Evolutionary conservation across 2,329 filamentous ascomycete genomes (phyloP), one percentile per base, ranked within the genome.

Genomic region (Alternaria metachromatica): DNA sequence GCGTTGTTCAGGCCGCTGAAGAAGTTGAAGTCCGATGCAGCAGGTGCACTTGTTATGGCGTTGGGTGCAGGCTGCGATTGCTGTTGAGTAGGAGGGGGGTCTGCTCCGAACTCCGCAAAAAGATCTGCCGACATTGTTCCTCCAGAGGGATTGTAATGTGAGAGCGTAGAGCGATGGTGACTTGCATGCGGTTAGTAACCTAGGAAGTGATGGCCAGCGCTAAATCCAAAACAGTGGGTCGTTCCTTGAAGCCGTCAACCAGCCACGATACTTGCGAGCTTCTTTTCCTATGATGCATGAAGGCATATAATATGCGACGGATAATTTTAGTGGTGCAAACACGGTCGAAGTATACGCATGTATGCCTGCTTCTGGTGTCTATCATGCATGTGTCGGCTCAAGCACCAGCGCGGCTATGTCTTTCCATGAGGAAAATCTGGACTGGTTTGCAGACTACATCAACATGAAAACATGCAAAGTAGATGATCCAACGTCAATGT

Each of bases 111-210:
- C 49, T 77, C 77, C 53, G 76, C 77, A 43, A 79, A 79, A 13
- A 79, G 71, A 51, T 79, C 77, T 21, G 77, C 77, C 30, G 77
- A 79, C 77, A 79, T 79, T 58, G 62, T 41, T 60, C 63, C 18
- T 30, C 55, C 18, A 54, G 50, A 33, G 45, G 48, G 26, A 30
- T 20, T 43, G 44, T 53, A 21, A 30, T 30, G 48, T 68, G 55
- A 62, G 55, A 60, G 56, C 58, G 59, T 61, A 37, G 45, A 60
- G 54, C 58, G 55, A 63, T 33, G 63, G 49, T 54, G 60, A 51
- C 49, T 33, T 53, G 49, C 3, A 64, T 59, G 65, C 48, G 62
- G 57, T 60, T 50, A 54, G 55, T 55, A 69, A n/a, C 33, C 15
- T 37, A 5, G 33, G 33, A n/a, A 70, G 63, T 62, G 51, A 55